A percentile compares a stretch with the other conserved stretches of the same genome.
phyloP scores from a whole-genome alignment of 2,329 filamentous ascomycete species.

The Periconia macrospinosa region DNA sequence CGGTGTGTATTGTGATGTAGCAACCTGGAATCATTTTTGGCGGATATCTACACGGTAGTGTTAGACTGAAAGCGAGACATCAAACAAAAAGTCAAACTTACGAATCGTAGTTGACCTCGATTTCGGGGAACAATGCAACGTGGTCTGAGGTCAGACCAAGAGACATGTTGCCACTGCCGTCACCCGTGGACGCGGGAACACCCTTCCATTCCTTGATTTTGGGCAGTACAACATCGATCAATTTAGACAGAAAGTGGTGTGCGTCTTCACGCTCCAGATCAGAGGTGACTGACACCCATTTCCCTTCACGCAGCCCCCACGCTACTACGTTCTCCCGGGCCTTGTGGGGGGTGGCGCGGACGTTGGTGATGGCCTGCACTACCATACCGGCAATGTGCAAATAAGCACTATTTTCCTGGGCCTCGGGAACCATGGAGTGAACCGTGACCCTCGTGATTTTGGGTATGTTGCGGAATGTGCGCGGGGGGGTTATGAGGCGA shows the following conservation, averaged over 20 bases:
- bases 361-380: slow-evolving; percentile 82
- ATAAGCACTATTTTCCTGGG: slow-evolving; percentile 70
- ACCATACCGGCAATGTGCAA: slow-evolving; percentile 83
- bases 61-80: background rate
- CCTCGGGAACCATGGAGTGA: slow-evolving; percentile 70
- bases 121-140: slow-evolving; percentile 85
- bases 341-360: slow-evolving; percentile 69
- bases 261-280: slow-evolving; percentile 79
- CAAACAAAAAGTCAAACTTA: slow-evolving; percentile 52
- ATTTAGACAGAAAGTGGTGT: slow-evolving; percentile 87
- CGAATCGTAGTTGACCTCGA: slow-evolving; percentile 92
- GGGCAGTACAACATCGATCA: slow-evolving; percentile 86
- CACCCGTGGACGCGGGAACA: slow-evolving; percentile 74
- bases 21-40: slow-evolving; percentile 81
- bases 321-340: slow-evolving; percentile 71
- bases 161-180: slow-evolving; percentile 82
- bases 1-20: slow-evolving; percentile 81
- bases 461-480: slow-evolving; percentile 82
- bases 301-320: slow-evolving; percentile 73
- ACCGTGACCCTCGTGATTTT: slow-evolving; percentile 79
- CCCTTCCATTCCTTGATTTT: slow-evolving; percentile 96
- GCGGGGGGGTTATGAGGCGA: slow-evolving; percentile 66
- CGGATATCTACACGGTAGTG: slow-evolving; percentile 54
- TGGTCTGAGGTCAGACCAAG: slow-evolving; percentile 78
- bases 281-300: slow-evolving; percentile 74